Base-by-base conservation (phyloP, 768 basidiomycete genomes). In the Lepiota brunneoincarnata region DNA sequence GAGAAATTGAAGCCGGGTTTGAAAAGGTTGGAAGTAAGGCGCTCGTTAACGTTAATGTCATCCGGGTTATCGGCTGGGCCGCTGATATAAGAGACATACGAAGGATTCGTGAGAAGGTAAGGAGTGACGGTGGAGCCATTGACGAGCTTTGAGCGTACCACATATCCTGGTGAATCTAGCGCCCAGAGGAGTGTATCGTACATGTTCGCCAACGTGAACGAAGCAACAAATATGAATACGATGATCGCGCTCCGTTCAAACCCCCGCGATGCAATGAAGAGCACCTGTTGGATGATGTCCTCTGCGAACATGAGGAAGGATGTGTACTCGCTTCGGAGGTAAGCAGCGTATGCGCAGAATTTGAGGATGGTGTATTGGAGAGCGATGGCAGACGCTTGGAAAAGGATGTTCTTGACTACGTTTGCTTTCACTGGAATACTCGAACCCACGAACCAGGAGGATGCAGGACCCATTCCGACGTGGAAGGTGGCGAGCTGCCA, bases 301-400 rank as follows among this genome's bases (percentile, higher is more conserved):
- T 63, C 62, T 20, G 53, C 53, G 44, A 63, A 63, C 60, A 63
- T 63, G 28, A 63, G 51, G 51, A 55, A 63, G 6, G 63, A 58
- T 28, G 57, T 63, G 23, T 63, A 63, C 17, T 54, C 59, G 6
- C 28, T 47, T 14, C 17, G 39, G 34, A 38, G 54, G 46, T 57
- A 60, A 4, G 63, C 57, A 7, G 54, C 2, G 49, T 55, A 56
- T 3, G 61, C 44, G 47, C 59, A 63, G n/a, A 56, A 9, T 9
- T 57, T 57, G 24, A 35, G 37, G 23, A 63, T 42, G 28, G 57
- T 44, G 28, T 60, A 51, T 36, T 57, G 51, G 24, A 63, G 55
- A 14, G 54, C 24, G 17, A 63, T 46, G 15, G 57, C 36, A 2
- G 63, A 51, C 10, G 36, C 51, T 3, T 48, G 56, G 55, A 63